Evolutionary conservation across 1,139 yeast genomes (phyloP).

Genomic region (Debaryomyces coudertii): DNA sequence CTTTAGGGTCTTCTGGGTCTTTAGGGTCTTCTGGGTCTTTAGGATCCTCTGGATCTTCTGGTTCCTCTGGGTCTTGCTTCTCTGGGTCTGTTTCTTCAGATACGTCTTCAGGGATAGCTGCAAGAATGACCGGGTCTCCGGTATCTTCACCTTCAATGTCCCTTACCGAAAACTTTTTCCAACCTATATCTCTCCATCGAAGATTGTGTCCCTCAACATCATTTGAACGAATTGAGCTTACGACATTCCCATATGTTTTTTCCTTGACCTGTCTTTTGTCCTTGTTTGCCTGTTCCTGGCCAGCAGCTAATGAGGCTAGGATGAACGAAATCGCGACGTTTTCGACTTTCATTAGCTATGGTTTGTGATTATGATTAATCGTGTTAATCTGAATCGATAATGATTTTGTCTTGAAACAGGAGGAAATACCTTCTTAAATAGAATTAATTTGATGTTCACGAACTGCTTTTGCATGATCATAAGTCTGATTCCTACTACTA

Average conservation of each 20-base stretch:
- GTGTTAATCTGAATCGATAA: neutral
- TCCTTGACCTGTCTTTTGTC: neutral
- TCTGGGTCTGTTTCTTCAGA: neutral
- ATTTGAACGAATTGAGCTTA: neutral
- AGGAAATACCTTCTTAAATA: neutral
- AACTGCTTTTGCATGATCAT: no score
- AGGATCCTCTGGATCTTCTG: neutral
- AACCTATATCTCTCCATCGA: conserved; percentile 1
- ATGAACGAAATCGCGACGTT: neutral
- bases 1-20: neutral
- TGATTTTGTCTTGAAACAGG: neutral
- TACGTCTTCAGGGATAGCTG: neutral
- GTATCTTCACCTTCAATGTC: neutral
- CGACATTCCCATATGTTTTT: neutral
- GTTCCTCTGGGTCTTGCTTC: neutral
- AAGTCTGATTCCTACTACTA: no score
- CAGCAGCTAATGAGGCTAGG: neutral
- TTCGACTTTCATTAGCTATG: neutral
- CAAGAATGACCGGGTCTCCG: neutral
- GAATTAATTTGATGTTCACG: neutral
- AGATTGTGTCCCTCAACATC: neutral
- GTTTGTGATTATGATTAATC: neutral
- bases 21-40: neutral
- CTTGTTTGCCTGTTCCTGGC: neutral
- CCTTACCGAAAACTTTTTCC: neutral